Base-by-base conservation (phyloP, 2,329 filamentous ascomycete species). In the Akanthomyces uredinophilus region DNA sequence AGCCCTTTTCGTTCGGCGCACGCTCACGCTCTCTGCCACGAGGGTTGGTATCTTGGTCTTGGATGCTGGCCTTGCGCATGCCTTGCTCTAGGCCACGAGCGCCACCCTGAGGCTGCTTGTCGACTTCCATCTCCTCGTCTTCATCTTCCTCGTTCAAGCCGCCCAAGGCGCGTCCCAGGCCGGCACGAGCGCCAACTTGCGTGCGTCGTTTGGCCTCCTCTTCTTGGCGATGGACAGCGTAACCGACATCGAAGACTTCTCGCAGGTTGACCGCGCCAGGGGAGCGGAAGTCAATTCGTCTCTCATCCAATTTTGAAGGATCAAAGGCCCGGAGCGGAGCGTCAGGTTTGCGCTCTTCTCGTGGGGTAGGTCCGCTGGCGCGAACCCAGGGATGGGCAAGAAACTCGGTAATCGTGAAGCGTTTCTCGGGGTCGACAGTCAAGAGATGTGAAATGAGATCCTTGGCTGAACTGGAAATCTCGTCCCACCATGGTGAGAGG, bases 401-500 rank as follows among this genome's bases (percentile, higher is more conserved):
- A 78, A 99, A 99, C 71, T 98, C 88, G 64, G 85, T 87, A 72
- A 99, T 99, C 3, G 91, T 93, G 76, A 92, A 99, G 20, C 95
- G 88, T 81, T 96, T 94, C 64, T 96, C 92, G 0, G 95, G 95
- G 68, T 99, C 92, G 64, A 99, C 95, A 0, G 92, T 96, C 65
- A 99, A 79, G 0, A 99, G 84, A 74, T 99, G 95, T 5, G 90
- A 91, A 63, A 99, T 94, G 11, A 99, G 81, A 70, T 99, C 94
- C 74, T 98, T 92, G 0, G 95, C 95, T 4, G 91, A 88, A 73
- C 95, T 92, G 64, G 94, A 97, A 65, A 99, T 98, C 63, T 97
- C 93, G 68, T 99, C 95, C 95, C 95, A 99, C 95, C 95, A 99
- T 0, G 95, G 95, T 3, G 94, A 98, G 49, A 99, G 79, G 79